Evolutionary conservation across 441 rosid species (phyloP).

Genomic region (Populus hybrid): DNA sequence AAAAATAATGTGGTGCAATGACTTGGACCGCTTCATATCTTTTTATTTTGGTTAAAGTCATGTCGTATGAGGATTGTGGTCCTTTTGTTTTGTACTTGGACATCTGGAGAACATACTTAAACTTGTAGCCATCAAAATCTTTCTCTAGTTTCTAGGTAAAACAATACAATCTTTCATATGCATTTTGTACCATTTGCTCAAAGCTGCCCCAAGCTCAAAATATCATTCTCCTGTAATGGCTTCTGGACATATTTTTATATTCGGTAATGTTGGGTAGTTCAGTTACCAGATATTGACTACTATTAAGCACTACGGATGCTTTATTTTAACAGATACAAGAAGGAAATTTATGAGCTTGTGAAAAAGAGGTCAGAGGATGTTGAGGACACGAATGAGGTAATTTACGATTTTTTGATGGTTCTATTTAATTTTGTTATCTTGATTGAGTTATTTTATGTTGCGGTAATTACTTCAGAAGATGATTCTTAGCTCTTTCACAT

Average conservation of each 20-base stretch:
- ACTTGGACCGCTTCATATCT: neutral
- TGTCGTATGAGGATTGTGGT: neutral
- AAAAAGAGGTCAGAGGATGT: slow-evolving; percentile 70
- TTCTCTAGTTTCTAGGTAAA: neutral
- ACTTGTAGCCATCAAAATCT: neutral
- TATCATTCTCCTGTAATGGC: neutral
- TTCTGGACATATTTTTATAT: neutral
- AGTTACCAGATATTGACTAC: neutral
- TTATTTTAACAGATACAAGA: slow-evolving; percentile 66
- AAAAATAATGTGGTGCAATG: neutral
- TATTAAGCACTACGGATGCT: neutral
- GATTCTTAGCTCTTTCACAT: neutral
- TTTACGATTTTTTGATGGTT: neutral
- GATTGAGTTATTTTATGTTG: neutral
- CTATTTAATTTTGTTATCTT: neutral
- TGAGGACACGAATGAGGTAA: slow-evolving; percentile 74
- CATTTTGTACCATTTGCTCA: neutral
- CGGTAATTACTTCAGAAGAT: neutral
- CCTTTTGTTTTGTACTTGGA: neutral
- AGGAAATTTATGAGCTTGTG: slow-evolving; percentile 75
- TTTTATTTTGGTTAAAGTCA: neutral
- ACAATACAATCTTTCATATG: neutral
- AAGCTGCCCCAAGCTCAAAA: neutral
- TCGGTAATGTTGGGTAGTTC: neutral
- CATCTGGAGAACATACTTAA: neutral